A percentile compares a stretch with the other conserved stretches of the same genome.
phyloP scores from a whole-genome alignment of 2,329 filamentous ascomycete species.

The Graphilbum ipis-grandicollis region DNA sequence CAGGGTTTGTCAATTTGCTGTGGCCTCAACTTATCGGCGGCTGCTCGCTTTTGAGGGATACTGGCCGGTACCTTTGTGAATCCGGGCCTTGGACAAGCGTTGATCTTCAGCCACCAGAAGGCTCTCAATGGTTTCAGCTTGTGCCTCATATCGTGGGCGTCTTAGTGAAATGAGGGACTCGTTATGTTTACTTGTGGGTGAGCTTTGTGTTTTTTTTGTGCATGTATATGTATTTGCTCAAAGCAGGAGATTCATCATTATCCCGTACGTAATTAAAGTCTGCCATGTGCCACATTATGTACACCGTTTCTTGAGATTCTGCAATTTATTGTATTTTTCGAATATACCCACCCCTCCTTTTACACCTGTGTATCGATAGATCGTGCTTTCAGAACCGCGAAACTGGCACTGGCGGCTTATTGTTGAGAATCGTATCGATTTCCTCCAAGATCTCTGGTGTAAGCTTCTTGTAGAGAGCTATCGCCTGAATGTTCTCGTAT shows the following conservation, averaged over 20 bases:
- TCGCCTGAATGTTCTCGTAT: slow-evolving; percentile 38
- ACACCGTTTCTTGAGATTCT: too few species aligned
- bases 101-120: slow-evolving; percentile 24
- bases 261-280: too few species aligned
- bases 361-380: too few species aligned
- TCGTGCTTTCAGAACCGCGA: slow-evolving; percentile 14
- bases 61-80: slow-evolving; percentile 25
- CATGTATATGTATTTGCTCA: too few species aligned
- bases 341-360: too few species aligned
- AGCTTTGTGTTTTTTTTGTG: too few species aligned
- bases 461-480: slow-evolving; percentile 34
- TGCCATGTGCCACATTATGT: too few species aligned
- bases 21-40: slow-evolving; percentile 35
- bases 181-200: not conserved
- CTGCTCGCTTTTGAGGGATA: slow-evolving; percentile 32
- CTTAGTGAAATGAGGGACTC: slow-evolving; percentile 26
- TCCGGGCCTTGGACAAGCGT: slow-evolving; percentile 32
- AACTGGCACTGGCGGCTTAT: slow-evolving; percentile 32
- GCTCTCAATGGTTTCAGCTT: slow-evolving; percentile 22
- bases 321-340: too few species aligned
- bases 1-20: slow-evolving; percentile 31
- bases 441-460: slow-evolving; percentile 40
- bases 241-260: too few species aligned
- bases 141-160: slow-evolving; percentile 34
- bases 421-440: slow-evolving; percentile 40